phyloP scores from a whole-genome alignment of 2,329 filamentous ascomycete genomes.

The Pestalotiopsis sp. region DNA sequence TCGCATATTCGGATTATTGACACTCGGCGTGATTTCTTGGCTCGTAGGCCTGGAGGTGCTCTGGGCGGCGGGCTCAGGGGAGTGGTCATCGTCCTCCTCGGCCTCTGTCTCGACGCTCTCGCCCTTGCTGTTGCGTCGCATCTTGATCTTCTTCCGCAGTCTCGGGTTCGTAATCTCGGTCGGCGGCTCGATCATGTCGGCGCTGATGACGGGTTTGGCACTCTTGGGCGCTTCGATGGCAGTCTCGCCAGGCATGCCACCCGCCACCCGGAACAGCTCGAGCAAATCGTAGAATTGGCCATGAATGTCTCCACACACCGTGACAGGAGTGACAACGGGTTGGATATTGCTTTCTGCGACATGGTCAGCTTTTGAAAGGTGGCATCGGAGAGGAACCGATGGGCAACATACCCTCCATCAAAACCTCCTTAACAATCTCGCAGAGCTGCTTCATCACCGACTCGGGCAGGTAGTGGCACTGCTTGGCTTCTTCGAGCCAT shows the following conservation, averaged over 20 bases:
- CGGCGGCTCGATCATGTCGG: constrained; percentile 91
- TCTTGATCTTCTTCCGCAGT: constrained; percentile 81
- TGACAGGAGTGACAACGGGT: constrained; percentile 94
- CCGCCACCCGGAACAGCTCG: constrained; percentile 94
- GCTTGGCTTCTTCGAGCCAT: constrained; percentile 95
- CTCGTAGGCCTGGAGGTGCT: constrained; percentile 30
- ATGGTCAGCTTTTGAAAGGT: not conserved
- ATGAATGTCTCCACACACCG: constrained; percentile 97
- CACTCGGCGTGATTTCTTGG: constrained; percentile 20
- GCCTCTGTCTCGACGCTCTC: constrained; percentile 50
- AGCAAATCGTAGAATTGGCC: constrained; percentile 98
- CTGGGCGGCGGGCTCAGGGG: constrained; percentile 8
- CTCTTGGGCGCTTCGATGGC: constrained; percentile 70
- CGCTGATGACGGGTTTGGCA: constrained; percentile 75
- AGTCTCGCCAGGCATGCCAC: constrained; percentile 90
- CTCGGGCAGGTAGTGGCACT: constrained; percentile 96
- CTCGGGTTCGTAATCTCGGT: constrained; percentile 87
- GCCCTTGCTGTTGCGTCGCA: constrained; percentile 50
- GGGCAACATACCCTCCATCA: constrained; percentile 82
- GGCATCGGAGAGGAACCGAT: not conserved
- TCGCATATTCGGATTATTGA: constrained; percentile 49
- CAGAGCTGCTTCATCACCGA: constrained; percentile 98
- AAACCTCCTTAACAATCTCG: constrained; percentile 96
- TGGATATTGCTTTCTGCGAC: constrained; percentile 92
- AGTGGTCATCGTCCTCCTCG: constrained; percentile 45